phyloP scores from a whole-genome alignment of 768 basidiomycete species.

The Steccherinum ochraceum region DNA sequence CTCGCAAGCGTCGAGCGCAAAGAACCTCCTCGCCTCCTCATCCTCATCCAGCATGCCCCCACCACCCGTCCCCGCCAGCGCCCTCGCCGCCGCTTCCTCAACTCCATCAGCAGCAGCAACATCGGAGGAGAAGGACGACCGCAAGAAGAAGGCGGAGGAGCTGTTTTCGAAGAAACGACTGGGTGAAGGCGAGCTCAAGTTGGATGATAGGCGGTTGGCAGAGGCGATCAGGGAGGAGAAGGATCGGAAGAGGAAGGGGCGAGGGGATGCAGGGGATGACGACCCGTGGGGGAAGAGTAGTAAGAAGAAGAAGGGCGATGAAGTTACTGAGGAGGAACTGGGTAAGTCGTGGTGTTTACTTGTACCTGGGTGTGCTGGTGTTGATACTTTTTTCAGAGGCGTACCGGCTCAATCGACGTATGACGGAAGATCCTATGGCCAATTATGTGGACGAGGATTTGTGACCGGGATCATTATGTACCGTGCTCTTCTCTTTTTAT shows the following conservation, averaged over 20 bases:
- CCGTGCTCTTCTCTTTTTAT: too few relatives aligned
- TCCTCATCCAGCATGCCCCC: slow-evolving; percentile 20
- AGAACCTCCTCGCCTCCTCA: slow-evolving; percentile 50
- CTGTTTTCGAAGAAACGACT: slow-evolving; percentile 74
- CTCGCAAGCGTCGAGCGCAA: slow-evolving; percentile 66
- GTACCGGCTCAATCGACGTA: slow-evolving; percentile 73
- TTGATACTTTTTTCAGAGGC: slow-evolving; percentile 57
- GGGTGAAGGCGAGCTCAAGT: slow-evolving; percentile 74
- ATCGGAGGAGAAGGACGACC: slow-evolving; percentile 22
- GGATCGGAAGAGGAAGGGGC: slow-evolving; percentile 54
- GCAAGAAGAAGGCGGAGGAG: slow-evolving; percentile 45
- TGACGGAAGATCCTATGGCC: slow-evolving; percentile 88
- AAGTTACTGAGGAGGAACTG: slow-evolving; percentile 86
- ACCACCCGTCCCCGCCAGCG: slow-evolving; percentile 4
- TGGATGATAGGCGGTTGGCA: slow-evolving; percentile 65
- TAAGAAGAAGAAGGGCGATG: slow-evolving; percentile 48
- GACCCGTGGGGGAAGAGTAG: slow-evolving; percentile 55
- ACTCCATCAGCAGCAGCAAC: slow-evolving; percentile 14
- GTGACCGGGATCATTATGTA: slow-evolving; percentile 7
- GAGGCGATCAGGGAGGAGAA: slow-evolving; percentile 72
- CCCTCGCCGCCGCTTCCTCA: slow-evolving; percentile 2
- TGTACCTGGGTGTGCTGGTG: slow-evolving; percentile 7
- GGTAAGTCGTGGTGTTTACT: slow-evolving; percentile 46
- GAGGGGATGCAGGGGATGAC: slow-evolving; percentile 50
- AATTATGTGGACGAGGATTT: slow-evolving; percentile 70